Conservation (phyloP, 2,329 filamentous ascomycete genomes). For the Dactylonectria estremocensis region DNA sequence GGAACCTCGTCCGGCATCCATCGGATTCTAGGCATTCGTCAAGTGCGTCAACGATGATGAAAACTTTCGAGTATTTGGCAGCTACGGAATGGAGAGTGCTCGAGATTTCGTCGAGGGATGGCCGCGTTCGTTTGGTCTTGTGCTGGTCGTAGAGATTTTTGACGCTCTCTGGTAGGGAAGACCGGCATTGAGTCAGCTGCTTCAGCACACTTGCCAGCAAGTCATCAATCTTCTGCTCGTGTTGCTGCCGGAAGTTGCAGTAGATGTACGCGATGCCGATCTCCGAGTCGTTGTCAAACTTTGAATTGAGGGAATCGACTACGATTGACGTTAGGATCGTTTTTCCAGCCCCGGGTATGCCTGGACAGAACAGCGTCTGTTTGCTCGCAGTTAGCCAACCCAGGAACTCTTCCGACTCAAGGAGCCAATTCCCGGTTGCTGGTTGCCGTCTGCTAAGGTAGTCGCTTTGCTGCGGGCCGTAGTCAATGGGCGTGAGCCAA, state of each 20-base stretch:
- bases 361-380: slow-evolving; percentile 54
- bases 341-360: background rate
- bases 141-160: background rate
- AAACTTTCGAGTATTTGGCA: slow-evolving; percentile 15
- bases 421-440: slow-evolving; percentile 50
- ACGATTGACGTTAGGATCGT: background rate
- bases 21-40: slow-evolving; percentile 37
- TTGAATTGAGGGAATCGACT: background rate
- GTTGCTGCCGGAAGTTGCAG: slow-evolving; percentile 49
- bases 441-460: slow-evolving; percentile 54
- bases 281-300: too few relatives aligned
- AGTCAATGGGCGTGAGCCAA: slow-evolving; percentile 58
- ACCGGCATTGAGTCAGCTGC: slow-evolving; percentile 47
- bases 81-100: slow-evolving; percentile 1
- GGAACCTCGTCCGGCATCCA: background rate
- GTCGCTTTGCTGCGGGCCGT: slow-evolving; percentile 52
- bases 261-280: slow-evolving; percentile 52
- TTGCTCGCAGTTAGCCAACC: background rate
- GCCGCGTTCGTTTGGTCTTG: background rate
- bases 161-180: background rate
- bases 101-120: slow-evolving; percentile 8
- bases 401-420: background rate
- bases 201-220: slow-evolving; percentile 51
- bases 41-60: slow-evolving; percentile 45
- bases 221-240: slow-evolving; percentile 43